Evolutionary conservation across 2,329 filamentous ascomycete species (phyloP), one percentile per base, ranked within the genome.

Genomic region (Ophiostoma piceae): DNA sequence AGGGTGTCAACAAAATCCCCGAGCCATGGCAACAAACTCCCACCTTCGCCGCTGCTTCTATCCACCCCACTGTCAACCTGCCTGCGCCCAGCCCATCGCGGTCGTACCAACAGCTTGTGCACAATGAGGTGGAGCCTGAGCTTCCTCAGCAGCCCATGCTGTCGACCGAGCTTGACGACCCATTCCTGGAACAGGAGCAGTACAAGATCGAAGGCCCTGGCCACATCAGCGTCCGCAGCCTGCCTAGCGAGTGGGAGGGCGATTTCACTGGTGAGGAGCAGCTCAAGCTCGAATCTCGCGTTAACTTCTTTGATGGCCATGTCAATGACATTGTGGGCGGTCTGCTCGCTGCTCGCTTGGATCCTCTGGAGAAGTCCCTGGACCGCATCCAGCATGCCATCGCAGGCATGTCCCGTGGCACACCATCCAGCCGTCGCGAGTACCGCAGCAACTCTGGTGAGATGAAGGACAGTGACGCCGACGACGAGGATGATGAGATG

Each of bases 181-280:
- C 68, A 1, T 60, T 67, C 26, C 16, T 68, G 19, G 65, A 68
- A n/a, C 67, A 84, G 64, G 83, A 85, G 51, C 84, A 85, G 29
- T 67, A 62, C 2, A 67, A n/a, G 3, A 83, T 85, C 68, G 81
- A 92, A 39, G 85, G 87, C 72, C 85, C 86, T 69, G 82, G 92
- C 69, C 87, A 89, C 74, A 85, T 84, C 71, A 84, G 84, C 62
- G 85, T 84, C 43, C 85, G 86, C 37, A 88, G 87, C 72, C 82
- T 89, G 19, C 88, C 88, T 71, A 97, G 94, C 77, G 94, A 98
- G 78, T 99, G 95, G 95, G 93, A 96, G 76, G 90, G 90, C 76
- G 88, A 90, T 66, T 89, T 97, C 72, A 90, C 90, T 11, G 91
- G 92, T 22, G 89, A 90, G 43, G 92, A 96, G 75, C 92, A 96